Conservation (phyloP, 306 rosid genomes). For the Vicia sativa region DNA sequence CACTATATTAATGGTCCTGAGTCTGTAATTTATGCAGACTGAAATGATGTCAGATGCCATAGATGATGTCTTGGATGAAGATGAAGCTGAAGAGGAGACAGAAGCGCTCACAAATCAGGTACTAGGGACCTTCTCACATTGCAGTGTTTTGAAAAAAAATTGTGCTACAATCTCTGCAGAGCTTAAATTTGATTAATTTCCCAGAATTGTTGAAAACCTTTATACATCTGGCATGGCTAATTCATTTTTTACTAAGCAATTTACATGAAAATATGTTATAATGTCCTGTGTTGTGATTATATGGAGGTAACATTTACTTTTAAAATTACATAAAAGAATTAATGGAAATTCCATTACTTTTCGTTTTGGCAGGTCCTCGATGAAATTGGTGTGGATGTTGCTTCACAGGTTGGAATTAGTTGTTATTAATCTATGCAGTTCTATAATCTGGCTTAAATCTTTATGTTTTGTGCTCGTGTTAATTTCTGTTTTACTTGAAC, state of each 20-base stretch:
- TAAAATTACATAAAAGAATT: slow-evolving; percentile 35
- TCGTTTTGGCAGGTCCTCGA: slow-evolving; percentile 74
- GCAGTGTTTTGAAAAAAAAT: background rate
- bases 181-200: background rate
- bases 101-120: slow-evolving; percentile 96
- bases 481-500: slow-evolving; percentile 42
- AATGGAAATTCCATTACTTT: slow-evolving; percentile 20
- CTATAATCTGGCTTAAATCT: slow-evolving; percentile 3
- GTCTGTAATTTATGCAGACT: slow-evolving; percentile 59
- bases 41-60: slow-evolving; percentile 98
- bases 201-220: background rate
- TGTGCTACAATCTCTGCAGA: slow-evolving; percentile 3
- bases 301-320: slow-evolving; percentile 21
- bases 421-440: slow-evolving; percentile 17
- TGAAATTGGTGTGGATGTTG: slow-evolving; percentile 94
- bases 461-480: slow-evolving; percentile 38
- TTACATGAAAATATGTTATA: background rate
- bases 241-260: background rate
- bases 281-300: slow-evolving; percentile 3
- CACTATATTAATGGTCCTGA: slow-evolving; percentile 15
- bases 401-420: slow-evolving; percentile 75
- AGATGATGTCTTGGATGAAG: slow-evolving; percentile 87
- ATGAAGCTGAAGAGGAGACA: slow-evolving; percentile 96
- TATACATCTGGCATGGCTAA: background rate
- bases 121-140: slow-evolving; percentile 25